phyloP scores from a whole-genome alignment of 495 filamentous ascomycete genomes.

The Rhizodiscina lignyota region DNA sequence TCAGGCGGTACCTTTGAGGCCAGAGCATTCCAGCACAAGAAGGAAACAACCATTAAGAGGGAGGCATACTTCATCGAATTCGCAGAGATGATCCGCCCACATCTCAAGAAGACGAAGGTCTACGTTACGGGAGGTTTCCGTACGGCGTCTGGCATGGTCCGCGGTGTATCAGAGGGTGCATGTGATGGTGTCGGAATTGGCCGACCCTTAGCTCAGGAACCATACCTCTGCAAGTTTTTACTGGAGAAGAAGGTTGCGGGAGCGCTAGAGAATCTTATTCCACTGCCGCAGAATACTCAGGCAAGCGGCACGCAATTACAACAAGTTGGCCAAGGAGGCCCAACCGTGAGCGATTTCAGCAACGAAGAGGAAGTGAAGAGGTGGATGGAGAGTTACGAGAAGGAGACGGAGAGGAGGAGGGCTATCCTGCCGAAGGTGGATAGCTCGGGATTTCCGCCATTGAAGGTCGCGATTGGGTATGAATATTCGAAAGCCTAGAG shows the following conservation, averaged over 20 bases:
- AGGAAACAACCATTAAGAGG: slow-evolving; percentile 35
- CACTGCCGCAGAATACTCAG: no score
- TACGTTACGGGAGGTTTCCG: slow-evolving; percentile 49
- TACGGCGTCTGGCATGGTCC: slow-evolving; percentile 43
- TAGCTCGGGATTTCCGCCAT: no score
- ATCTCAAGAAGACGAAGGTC: slow-evolving; percentile 32
- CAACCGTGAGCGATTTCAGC: no score
- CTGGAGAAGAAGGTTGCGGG: no score
- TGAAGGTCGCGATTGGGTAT: no score
- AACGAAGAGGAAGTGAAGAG: neutral
- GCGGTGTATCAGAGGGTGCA: slow-evolving; percentile 23
- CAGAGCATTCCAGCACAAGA: slow-evolving; percentile 30
- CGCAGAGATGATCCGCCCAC: slow-evolving; percentile 40
- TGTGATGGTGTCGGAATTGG: slow-evolving; percentile 10
- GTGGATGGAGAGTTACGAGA: neutral
- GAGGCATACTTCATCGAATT: slow-evolving; percentile 55
- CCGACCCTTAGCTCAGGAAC: slow-evolving; percentile 8
- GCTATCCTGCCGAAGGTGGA: no score
- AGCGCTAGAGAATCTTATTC: no score
- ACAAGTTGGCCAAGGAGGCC: no score
- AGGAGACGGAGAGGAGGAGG: neutral
- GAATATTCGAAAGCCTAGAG: no score
- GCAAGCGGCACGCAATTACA: no score
- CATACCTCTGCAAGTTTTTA: no score
- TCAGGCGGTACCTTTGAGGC: slow-evolving; percentile 49